A percentile compares a stretch with the other conserved stretches of the same genome.
phyloP scores from a whole-genome alignment of 441 rosid genomes.

The Populus hybrid region DNA sequence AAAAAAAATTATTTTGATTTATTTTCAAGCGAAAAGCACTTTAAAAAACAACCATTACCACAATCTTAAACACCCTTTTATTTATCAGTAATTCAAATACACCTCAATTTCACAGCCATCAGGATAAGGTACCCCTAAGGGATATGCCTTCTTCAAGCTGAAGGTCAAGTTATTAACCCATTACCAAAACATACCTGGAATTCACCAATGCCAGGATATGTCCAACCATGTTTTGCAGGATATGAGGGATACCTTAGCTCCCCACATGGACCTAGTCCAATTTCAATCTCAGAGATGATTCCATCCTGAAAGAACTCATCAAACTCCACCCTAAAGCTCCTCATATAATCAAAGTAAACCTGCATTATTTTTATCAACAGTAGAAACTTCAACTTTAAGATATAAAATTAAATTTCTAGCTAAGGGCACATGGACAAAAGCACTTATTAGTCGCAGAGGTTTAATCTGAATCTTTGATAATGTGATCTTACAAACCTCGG shows the following conservation, averaged over 20 bases:
- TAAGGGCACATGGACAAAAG: constrained; percentile 7
- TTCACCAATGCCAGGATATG: constrained; percentile 98
- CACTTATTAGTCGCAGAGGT: not conserved
- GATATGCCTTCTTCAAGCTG: constrained; percentile 36
- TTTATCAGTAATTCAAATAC: constrained; percentile 18
- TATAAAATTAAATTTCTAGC: constrained; percentile 4
- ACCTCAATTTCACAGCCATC: constrained; percentile 98
- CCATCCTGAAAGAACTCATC: constrained; percentile 68
- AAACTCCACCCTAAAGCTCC: constrained; percentile 93
- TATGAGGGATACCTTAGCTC: constrained; percentile 92
- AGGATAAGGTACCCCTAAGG: constrained; percentile 38
- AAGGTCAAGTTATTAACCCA: not conserved
- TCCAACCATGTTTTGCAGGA: constrained; percentile 99
- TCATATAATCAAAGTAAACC: constrained; percentile 99
- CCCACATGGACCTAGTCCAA: constrained; percentile 98
- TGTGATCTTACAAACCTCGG: not conserved
- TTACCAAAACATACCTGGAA: constrained; percentile 62
- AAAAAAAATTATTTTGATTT: no score
- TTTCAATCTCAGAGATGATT: constrained; percentile 73
- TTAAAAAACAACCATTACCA: no score
- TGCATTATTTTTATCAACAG: constrained; percentile 33
- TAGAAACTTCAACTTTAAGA: constrained; percentile 9
- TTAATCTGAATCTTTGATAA: not conserved
- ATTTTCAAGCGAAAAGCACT: no score
- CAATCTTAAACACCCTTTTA: no score